phyloP scores from a whole-genome alignment of 176 grass and related monocot genomes.

The Avena sativa region DNA sequence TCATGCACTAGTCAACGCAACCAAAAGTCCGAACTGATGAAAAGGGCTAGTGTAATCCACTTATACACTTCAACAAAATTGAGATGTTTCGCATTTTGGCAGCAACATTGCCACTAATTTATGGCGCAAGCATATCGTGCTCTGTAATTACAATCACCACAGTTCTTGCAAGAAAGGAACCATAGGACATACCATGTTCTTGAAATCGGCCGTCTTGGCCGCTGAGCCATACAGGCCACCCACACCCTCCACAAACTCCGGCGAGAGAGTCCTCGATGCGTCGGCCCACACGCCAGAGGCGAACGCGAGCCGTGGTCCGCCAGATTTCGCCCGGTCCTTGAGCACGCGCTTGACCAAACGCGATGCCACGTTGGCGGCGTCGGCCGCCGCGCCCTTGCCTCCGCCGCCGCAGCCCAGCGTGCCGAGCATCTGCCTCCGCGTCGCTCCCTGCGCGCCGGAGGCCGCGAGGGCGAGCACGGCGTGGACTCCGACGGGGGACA shows the following conservation, averaged over 20 bases:
- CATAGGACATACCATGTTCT: conserved; percentile 19
- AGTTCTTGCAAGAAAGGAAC: neutral
- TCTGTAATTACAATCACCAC: neutral
- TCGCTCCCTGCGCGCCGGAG: conserved; percentile 48
- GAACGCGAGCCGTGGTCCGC: conserved; percentile 45
- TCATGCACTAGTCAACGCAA: no score
- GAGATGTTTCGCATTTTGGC: neutral
- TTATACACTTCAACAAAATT: neutral
- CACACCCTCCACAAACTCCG: conserved; percentile 29
- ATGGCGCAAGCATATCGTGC: neutral
- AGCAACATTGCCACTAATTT: neutral
- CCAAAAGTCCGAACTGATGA: no score
- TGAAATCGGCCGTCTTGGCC: conserved; percentile 42
- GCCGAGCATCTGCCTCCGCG: conserved; percentile 46
- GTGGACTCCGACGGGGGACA: conserved; percentile 33
- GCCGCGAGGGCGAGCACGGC: conserved; percentile 43
- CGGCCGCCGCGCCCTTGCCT: conserved; percentile 39
- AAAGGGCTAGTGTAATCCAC: no score
- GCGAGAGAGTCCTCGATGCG: conserved; percentile 25
- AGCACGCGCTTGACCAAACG: conserved; percentile 57
- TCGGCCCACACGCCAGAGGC: conserved; percentile 49
- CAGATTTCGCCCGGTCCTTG: conserved; percentile 44
- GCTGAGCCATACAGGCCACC: conserved; percentile 29
- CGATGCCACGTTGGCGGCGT: conserved; percentile 49
- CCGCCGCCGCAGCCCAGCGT: conserved; percentile 43